A percentile compares a stretch with the other conserved stretches of the same genome.
These are phyloP conservation scores for Metschnikowia corniflorae DNA, from an alignment of 805 yeast species.

Conservation along the genomic window DNA sequence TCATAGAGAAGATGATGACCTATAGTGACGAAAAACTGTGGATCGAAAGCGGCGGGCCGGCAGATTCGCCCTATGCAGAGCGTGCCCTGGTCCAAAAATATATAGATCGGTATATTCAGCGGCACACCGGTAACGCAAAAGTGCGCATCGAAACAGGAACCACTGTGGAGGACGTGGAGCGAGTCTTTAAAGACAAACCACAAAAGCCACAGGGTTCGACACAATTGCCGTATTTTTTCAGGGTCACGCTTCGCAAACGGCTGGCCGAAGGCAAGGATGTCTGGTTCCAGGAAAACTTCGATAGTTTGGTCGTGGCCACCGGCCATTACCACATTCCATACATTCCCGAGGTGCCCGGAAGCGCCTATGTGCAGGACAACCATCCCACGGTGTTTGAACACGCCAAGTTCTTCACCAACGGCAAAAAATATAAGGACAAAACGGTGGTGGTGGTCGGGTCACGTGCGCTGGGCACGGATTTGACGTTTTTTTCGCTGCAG, in stretches of 20 bases:
- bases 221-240: conserved; percentile 21
- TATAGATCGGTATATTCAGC: conserved; percentile 25
- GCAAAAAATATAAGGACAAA: conserved; percentile 24
- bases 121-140: conserved; percentile 18
- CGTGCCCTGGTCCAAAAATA: conserved; percentile 27
- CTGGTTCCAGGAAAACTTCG: conserved; percentile 39
- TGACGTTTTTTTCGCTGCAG: conserved; percentile 24
- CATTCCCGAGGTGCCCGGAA: conserved; percentile 43
- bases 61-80: conserved; percentile 20
- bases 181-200: conserved; percentile 11
- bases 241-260: conserved; percentile 28
- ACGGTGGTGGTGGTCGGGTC: conserved; percentile 26
- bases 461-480: conserved; percentile 29
- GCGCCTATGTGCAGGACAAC: conserved; percentile 28
- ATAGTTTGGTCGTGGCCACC: conserved; percentile 38
- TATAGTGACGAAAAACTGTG: conserved; percentile 39
- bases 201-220: neutral
- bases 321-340: conserved; percentile 49
- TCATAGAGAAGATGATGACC: conserved; percentile 45
- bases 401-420: conserved; percentile 41
- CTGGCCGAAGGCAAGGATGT: conserved; percentile 22
- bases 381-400: conserved; percentile 37
- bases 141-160: conserved; percentile 27
- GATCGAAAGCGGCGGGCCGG: conserved; percentile 18
- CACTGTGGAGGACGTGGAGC: conserved; percentile 38